A percentile compares a stretch with the other conserved stretches of the same genome.
Conservation (phyloP, 2,329 filamentous ascomycete genomes). For the Sclerotinia minor region DNA sequence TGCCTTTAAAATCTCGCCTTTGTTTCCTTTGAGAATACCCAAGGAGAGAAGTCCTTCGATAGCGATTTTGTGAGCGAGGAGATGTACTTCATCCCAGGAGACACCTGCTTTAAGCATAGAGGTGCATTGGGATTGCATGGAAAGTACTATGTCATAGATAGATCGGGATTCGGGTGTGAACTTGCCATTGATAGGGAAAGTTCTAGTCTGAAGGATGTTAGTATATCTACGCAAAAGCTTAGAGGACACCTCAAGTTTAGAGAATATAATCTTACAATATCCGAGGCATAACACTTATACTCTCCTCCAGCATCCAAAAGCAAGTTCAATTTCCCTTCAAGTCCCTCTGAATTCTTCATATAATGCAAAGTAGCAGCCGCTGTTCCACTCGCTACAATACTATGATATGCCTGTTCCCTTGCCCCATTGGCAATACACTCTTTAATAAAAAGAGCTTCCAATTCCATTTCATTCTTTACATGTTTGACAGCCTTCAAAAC, state of each 20-base stretch:
- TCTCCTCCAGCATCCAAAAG: slow-evolving; percentile 83
- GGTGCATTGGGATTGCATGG: slow-evolving; percentile 83
- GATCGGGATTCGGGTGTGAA: slow-evolving; percentile 69
- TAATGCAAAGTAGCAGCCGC: slow-evolving; percentile 88
- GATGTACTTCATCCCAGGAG: slow-evolving; percentile 78
- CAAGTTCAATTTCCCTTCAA: slow-evolving; percentile 72
- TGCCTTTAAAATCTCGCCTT: slow-evolving; percentile 71
- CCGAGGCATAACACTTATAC: slow-evolving; percentile 70
- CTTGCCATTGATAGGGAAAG: slow-evolving; percentile 75
- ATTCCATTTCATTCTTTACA: slow-evolving; percentile 75
- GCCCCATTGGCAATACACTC: slow-evolving; percentile 73
- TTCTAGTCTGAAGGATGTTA: slow-evolving; percentile 63
- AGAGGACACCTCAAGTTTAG: background rate
- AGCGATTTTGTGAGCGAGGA: slow-evolving; percentile 76
- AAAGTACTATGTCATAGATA: slow-evolving; percentile 80
- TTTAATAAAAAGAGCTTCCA: slow-evolving; percentile 79
- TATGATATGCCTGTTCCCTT: slow-evolving; percentile 82
- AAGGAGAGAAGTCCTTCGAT: slow-evolving; percentile 76
- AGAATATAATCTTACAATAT: slow-evolving; percentile 52
- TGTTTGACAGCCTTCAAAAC: slow-evolving; percentile 61
- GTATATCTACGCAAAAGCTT: background rate
- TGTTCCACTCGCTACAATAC: slow-evolving; percentile 78
- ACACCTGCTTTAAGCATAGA: slow-evolving; percentile 70
- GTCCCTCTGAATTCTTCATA: slow-evolving; percentile 70
- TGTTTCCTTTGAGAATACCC: slow-evolving; percentile 69